Conservation (phyloP, 805 yeast species). For the Ogataea angusta region DNA sequence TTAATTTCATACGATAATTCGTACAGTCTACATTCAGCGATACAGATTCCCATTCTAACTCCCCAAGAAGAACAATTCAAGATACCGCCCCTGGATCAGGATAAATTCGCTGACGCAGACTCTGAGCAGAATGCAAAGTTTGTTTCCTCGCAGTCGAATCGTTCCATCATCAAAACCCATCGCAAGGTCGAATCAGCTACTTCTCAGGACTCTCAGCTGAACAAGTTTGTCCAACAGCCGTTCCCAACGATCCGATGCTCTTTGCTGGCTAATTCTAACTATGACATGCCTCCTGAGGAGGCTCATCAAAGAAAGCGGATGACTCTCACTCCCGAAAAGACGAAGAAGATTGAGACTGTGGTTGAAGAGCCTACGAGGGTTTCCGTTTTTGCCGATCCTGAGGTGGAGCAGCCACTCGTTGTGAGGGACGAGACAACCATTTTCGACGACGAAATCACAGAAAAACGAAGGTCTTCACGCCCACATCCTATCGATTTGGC, state of each 20-base stretch:
- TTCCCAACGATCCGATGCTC: slow-evolving; percentile 27
- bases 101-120: slow-evolving; percentile 33
- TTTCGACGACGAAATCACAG: slow-evolving; percentile 17
- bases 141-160: slow-evolving; percentile 12
- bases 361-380: slow-evolving; percentile 4
- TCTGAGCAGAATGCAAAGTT: slow-evolving; percentile 7
- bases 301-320: slow-evolving; percentile 17
- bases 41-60: slow-evolving; percentile 26
- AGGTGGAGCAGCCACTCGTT: slow-evolving; percentile 13
- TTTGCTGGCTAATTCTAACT: slow-evolving; percentile 26
- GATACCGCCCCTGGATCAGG: slow-evolving; percentile 8
- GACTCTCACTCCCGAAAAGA: slow-evolving; percentile 28
- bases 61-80: slow-evolving; percentile 23
- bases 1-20: slow-evolving; percentile 26
- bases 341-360: slow-evolving; percentile 4
- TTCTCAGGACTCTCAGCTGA: slow-evolving; percentile 24
- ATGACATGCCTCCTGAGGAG: slow-evolving; percentile 26
- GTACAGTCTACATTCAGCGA: slow-evolving; percentile 33
- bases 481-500: slow-evolving; percentile 11
- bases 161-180: slow-evolving; percentile 24
- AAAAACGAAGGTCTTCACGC: background rate
- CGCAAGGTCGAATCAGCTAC: slow-evolving; percentile 28
- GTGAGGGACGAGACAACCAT: slow-evolving; percentile 16
- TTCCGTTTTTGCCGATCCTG: slow-evolving; percentile 30
- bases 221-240: slow-evolving; percentile 18